These are phyloP conservation scores for Barnettozyma sucrosica DNA, from an alignment of 805 yeast genomes.

Conservation along the genomic window DNA sequence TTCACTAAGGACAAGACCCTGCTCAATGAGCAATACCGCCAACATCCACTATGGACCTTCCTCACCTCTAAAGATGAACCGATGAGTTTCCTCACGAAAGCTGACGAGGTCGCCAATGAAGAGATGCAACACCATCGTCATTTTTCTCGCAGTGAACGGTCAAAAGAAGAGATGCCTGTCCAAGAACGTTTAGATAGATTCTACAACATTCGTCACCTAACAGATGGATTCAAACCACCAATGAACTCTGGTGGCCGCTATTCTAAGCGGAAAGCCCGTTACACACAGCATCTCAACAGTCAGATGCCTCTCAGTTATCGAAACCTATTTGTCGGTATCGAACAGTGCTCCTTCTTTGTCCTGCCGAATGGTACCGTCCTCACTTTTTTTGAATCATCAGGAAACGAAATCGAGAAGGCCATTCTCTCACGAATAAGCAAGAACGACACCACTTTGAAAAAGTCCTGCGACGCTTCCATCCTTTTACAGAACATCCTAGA, in stretches of 20 bases:
- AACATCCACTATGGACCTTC: too few relatives aligned
- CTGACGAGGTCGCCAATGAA: too few relatives aligned
- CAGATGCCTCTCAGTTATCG: slow-evolving; percentile 40
- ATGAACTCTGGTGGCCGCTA: slow-evolving; percentile 10
- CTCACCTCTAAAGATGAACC: too few relatives aligned
- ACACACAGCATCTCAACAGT: slow-evolving; percentile 29
- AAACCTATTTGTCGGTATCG: slow-evolving; percentile 43
- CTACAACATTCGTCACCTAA: slow-evolving; percentile 28
- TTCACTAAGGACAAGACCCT: slow-evolving; percentile 21
- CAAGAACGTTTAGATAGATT: too few relatives aligned
- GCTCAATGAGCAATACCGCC: too few relatives aligned
- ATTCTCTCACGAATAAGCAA: slow-evolving; percentile 42
- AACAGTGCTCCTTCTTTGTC: slow-evolving; percentile 49
- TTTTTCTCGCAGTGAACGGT: too few relatives aligned
- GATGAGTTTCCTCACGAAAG: slow-evolving; percentile 4
- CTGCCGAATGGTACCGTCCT: slow-evolving; percentile 41
- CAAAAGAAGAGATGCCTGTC: too few relatives aligned
- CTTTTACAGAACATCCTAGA: slow-evolving; percentile 51
- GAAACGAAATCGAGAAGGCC: slow-evolving; percentile 47
- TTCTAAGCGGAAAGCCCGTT: slow-evolving; percentile 9
- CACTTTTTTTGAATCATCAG: slow-evolving; percentile 53
- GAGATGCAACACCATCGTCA: too few relatives aligned
- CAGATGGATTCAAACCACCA: slow-evolving; percentile 27
- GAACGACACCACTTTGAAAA: slow-evolving; percentile 42
- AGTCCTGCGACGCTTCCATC: slow-evolving; percentile 45